Conservation (phyloP, 306 rosid species). For the Trifolium repens region DNA sequence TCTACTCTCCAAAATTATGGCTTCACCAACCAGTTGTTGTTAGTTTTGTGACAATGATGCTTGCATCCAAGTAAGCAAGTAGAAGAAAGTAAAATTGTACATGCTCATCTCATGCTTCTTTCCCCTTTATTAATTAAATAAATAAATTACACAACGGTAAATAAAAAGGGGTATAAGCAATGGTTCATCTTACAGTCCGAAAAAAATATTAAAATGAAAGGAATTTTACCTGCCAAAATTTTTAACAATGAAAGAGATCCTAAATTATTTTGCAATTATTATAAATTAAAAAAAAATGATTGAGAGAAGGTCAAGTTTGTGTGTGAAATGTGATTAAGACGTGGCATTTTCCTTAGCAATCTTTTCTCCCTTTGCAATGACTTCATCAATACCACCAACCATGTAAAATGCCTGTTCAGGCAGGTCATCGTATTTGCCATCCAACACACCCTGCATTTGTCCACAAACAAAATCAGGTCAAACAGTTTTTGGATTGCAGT, state of each 20-base stretch:
- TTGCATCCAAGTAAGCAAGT: too few species aligned
- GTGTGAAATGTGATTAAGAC: conserved; percentile 44
- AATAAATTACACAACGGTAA: conserved; percentile 35
- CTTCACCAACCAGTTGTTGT: conserved; percentile 22
- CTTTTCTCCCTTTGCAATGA: conserved; percentile 92
- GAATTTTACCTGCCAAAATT: conserved; percentile 43
- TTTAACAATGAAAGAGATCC: conserved; percentile 50
- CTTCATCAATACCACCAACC: conserved; percentile 99
- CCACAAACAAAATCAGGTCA: neutral
- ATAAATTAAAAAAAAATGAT: conserved; percentile 32
- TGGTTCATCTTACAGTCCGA: conserved; percentile 51
- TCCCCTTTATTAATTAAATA: conserved; percentile 56
- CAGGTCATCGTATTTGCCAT: conserved; percentile 92
- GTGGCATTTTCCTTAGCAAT: conserved; percentile 82
- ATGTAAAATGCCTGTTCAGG: conserved; percentile 89
- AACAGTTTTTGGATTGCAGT: neutral
- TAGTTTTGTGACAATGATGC: conserved; percentile 15
- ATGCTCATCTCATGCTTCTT: conserved; percentile 32
- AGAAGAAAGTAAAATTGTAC: too few species aligned
- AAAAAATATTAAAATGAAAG: conserved; percentile 52
- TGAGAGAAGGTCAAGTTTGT: conserved; percentile 3
- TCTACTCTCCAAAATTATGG: neutral
- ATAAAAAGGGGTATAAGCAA: conserved; percentile 45
- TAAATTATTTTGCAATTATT: conserved; percentile 61
- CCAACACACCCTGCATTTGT: conserved; percentile 83